Evolutionary conservation across 805 yeast species (phyloP).

Genomic region (Komagataella phaffii): DNA sequence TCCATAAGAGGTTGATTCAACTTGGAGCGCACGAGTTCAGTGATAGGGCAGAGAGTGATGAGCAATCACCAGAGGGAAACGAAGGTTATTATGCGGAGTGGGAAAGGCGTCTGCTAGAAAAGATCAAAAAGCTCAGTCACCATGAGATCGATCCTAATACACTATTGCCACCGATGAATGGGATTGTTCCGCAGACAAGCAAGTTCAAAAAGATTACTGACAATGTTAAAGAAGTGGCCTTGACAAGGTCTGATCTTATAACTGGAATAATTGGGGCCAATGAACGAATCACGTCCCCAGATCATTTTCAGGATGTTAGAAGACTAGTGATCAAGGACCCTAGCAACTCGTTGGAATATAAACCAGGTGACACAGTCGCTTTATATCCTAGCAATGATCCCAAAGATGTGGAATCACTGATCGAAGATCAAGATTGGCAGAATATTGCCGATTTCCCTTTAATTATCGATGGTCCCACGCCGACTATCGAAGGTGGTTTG

Average conservation of each 20-base stretch:
- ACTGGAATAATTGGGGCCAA: conserved; percentile 38
- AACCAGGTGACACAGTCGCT: conserved; percentile 75
- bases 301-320: conserved; percentile 88
- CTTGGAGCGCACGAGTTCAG: conserved; percentile 69
- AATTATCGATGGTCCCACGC: conserved; percentile 21
- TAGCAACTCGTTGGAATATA: conserved; percentile 19
- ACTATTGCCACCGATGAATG: conserved; percentile 24
- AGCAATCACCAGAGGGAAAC: conserved; percentile 59
- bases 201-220: conserved; percentile 18
- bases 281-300: conserved; percentile 45
- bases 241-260: conserved; percentile 14
- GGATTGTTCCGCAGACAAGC: conserved; percentile 13
- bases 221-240: conserved; percentile 14
- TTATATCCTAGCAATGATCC: conserved; percentile 65
- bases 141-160: conserved; percentile 18
- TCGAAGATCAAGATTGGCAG: conserved; percentile 64
- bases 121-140: conserved; percentile 13
- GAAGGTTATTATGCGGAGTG: conserved; percentile 72
- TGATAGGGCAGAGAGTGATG: conserved; percentile 82
- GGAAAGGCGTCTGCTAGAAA: conserved; percentile 35
- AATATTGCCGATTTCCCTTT: conserved; percentile 53
- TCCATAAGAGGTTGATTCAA: conserved; percentile 68
- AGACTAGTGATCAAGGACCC: conserved; percentile 30
- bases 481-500: conserved; percentile 43
- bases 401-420: conserved; percentile 45